Conservation (phyloP, 768 basidiomycete genomes). For the Suillus fuscotomentosus region DNA sequence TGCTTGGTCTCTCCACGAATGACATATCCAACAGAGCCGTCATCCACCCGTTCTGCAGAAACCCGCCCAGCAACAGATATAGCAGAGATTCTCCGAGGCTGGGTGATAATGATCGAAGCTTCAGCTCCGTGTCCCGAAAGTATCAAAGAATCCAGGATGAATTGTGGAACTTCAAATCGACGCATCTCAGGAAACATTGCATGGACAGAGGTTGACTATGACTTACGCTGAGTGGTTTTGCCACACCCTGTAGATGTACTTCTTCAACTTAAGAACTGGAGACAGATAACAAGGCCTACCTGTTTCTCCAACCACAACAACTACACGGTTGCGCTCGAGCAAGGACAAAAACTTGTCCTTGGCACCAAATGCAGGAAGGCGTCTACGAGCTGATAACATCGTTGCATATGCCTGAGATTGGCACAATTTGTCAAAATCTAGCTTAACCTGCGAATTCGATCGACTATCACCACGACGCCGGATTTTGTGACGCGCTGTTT, state of each 20-base stretch:
- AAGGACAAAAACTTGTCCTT: constrained; percentile 59
- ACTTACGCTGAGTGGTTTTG: constrained; percentile 83
- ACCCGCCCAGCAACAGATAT: constrained; percentile 88
- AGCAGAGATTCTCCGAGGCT: constrained; percentile 87
- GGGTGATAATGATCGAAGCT: constrained; percentile 81
- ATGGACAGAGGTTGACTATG: neutral
- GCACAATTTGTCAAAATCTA: constrained; percentile 49
- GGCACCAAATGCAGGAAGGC: constrained; percentile 75
- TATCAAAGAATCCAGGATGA: constrained; percentile 84
- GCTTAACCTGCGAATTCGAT: constrained; percentile 47
- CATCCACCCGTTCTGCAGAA: constrained; percentile 73
- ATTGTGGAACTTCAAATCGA: constrained; percentile 71
- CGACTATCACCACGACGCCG: constrained; percentile 37
- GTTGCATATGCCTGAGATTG: constrained; percentile 48
- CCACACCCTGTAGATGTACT: constrained; percentile 59
- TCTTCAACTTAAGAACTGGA: constrained; percentile 5
- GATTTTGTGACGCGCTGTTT: constrained; percentile 12
- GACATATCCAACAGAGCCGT: constrained; percentile 82
- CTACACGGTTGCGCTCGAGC: constrained; percentile 59
- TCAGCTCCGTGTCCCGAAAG: constrained; percentile 53
- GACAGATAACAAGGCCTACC: constrained; percentile 39
- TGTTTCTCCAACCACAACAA: constrained; percentile 90
- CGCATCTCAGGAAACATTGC: constrained; percentile 1
- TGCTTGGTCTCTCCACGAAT: constrained; percentile 85
- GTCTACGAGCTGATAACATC: constrained; percentile 54